These are phyloP conservation scores for Quercus robur DNA, from an alignment of 306 rosid species.

Conservation along the genomic window DNA sequence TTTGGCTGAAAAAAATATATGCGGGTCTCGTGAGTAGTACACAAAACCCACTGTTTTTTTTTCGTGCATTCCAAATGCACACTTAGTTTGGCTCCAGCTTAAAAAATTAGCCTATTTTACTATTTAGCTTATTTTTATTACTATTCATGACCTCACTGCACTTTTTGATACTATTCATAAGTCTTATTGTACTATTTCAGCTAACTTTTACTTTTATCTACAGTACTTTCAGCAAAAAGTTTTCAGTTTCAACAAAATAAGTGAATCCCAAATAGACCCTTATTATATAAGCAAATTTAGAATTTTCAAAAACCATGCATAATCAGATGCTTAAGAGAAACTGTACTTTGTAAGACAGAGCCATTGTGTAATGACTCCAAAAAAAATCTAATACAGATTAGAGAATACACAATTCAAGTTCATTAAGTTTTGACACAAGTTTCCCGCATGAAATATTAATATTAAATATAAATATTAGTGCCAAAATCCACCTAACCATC, in stretches of 20 bases:
- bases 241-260: too few relatives aligned
- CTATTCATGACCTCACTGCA: rapidly evolving
- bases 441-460: constrained; percentile 2
- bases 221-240: rapidly evolving
- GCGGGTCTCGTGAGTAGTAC: rapidly evolving
- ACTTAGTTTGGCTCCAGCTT: too few relatives aligned
- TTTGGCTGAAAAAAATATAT: too few relatives aligned
- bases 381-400: not conserved
- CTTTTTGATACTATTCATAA: too few relatives aligned
- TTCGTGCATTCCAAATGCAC: too few relatives aligned
- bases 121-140: too few relatives aligned
- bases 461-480: constrained; percentile 17
- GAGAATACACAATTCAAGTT: not conserved
- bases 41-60: too few relatives aligned
- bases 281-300: not conserved
- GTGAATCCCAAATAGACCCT: too few relatives aligned
- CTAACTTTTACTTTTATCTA: too few relatives aligned
- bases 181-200: too few relatives aligned
- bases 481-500: constrained; percentile 10
- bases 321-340: not conserved
- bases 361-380: not conserved
- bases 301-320: not conserved
- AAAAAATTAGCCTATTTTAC: too few relatives aligned
- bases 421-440: constrained; percentile 9
- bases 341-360: not conserved